Evolutionary conservation across 2,329 filamentous ascomycete species (phyloP).

Genomic region (Coniella lustricola): DNA sequence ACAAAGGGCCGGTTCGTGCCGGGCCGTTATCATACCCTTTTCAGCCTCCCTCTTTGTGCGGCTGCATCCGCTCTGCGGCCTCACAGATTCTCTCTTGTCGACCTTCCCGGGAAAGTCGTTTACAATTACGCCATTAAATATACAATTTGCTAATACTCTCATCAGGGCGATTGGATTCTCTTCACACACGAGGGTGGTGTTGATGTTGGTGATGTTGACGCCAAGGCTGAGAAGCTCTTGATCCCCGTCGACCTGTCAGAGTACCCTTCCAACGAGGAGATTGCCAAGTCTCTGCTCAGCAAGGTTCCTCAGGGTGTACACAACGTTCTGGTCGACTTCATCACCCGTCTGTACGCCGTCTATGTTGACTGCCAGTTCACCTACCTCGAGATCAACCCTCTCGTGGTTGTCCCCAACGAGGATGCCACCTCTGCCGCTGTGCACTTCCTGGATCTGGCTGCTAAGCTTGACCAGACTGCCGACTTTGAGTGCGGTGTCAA

Average conservation of each 20-base stretch:
- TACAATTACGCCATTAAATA: constrained; percentile 16
- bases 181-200: constrained; percentile 99
- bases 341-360: constrained; percentile 94
- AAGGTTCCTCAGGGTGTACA: constrained; percentile 94
- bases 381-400: constrained; percentile 99
- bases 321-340: constrained; percentile 99
- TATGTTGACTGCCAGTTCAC: constrained; percentile 99
- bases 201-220: constrained; percentile 97
- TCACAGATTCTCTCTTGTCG: constrained; percentile 14
- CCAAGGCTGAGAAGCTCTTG: constrained; percentile 96
- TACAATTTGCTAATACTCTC: constrained; percentile 6
- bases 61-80: constrained; percentile 12
- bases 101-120: constrained; percentile 18
- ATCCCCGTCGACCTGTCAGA: constrained; percentile 91
- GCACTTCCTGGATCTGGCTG: constrained; percentile 96
- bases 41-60: constrained; percentile 4
- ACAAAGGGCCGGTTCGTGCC: constrained; percentile 9
- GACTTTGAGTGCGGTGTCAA: constrained; percentile 99
- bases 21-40: constrained; percentile 14
- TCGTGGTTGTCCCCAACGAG: constrained; percentile 94
- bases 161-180: constrained; percentile 96
- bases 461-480: constrained; percentile 97
- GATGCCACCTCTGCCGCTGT: constrained; percentile 88
- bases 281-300: constrained; percentile 75
- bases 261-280: constrained; percentile 94